phyloP scores from a whole-genome alignment of 768 basidiomycete genomes.

The Agaricus bisporus region DNA sequence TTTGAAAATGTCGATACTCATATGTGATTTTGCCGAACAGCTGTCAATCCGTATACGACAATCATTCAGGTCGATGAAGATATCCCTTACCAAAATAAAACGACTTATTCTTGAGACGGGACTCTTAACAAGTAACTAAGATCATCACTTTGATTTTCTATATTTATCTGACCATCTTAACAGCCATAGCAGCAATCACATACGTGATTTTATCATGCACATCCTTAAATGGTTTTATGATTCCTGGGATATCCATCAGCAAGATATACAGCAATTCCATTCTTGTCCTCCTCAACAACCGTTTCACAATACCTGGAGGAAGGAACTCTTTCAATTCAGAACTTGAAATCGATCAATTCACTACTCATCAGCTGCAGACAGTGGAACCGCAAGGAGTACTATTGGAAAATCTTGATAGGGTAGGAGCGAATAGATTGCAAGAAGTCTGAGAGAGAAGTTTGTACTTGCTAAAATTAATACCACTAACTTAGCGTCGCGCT shows the following conservation, averaged over 20 bases:
- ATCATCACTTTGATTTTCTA: no score
- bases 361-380: no score
- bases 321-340: background rate
- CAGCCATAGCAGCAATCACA: background rate
- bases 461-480: no score
- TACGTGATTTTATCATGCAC: background rate
- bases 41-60: background rate
- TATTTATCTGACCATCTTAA: no score
- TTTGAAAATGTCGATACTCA: background rate
- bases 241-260: background rate
- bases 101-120: background rate
- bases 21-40: no score
- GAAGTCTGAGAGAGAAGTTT: no score
- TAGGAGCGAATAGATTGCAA: no score
- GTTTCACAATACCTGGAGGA: background rate
- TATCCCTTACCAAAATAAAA: background rate
- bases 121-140: background rate
- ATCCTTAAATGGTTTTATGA: background rate
- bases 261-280: conserved; percentile 1
- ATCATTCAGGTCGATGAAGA: no score
- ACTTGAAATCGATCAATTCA: background rate
- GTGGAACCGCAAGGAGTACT: no score
- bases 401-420: no score
- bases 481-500: no score
- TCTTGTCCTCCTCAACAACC: background rate